Evolutionary conservation across 2,329 filamentous ascomycete species (phyloP).

Genomic region (Fusarium praegraminearum): DNA sequence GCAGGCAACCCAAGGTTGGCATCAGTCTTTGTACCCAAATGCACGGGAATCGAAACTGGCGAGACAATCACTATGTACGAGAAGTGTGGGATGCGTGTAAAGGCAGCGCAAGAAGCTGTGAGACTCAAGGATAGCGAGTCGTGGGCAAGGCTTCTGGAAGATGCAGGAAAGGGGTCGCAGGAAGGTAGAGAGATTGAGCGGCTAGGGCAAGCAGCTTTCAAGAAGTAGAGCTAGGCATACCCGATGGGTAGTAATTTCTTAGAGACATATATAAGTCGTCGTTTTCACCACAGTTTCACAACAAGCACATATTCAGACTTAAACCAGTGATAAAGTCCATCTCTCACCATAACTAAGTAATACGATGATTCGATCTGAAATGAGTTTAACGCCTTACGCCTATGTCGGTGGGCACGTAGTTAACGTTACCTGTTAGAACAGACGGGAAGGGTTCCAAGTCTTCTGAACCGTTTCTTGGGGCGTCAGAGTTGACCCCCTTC

Average conservation of each 20-base stretch:
- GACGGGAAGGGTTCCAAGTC: background rate
- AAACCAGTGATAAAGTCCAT: background rate
- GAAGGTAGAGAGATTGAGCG: conserved; percentile 85
- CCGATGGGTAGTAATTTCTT: conserved; percentile 18
- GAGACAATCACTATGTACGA: conserved; percentile 93
- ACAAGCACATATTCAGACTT: background rate
- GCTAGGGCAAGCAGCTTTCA: conserved; percentile 72
- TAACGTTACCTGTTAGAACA: background rate
- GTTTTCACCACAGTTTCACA: conserved; percentile 19
- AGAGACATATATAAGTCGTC: conserved; percentile 14
- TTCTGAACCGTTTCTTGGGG: conserved; percentile 7
- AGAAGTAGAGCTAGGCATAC: conserved; percentile 48
- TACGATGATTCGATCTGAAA: background rate
- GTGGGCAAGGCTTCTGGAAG: conserved; percentile 79
- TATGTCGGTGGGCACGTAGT: conserved; percentile 16
- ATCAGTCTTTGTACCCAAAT: conserved; percentile 87
- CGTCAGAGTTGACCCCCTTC: conserved; percentile 4
- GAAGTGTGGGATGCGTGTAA: conserved; percentile 89
- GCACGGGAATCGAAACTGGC: conserved; percentile 74
- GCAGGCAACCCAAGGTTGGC: conserved; percentile 93
- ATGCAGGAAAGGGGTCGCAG: conserved; percentile 75
- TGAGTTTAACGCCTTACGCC: conserved; percentile 15
- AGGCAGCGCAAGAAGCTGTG: conserved; percentile 91
- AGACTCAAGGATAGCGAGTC: conserved; percentile 81
- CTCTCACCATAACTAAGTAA: background rate